These are phyloP conservation scores for Fraxinus americana DNA, from an alignment of 257 asterid genomes.

Conservation along the genomic window DNA sequence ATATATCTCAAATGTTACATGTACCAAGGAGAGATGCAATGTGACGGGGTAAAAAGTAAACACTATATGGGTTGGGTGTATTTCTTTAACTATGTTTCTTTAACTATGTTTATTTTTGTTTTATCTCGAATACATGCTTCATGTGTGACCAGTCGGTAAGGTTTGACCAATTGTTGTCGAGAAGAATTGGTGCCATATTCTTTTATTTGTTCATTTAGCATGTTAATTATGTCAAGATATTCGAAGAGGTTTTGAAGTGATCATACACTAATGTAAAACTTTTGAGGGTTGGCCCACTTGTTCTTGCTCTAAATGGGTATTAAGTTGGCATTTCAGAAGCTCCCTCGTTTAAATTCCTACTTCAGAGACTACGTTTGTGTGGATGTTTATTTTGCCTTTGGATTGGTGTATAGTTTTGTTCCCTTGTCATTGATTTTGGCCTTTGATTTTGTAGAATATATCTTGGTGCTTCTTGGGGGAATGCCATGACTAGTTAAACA, in stretches of 20 bases:
- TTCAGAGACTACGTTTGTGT: neutral
- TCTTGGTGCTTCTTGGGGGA: slow-evolving; percentile 15
- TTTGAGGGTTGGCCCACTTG: neutral
- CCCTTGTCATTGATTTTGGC: neutral
- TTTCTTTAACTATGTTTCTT: too few relatives aligned
- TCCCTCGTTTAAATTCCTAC: neutral
- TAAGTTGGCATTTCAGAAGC: neutral
- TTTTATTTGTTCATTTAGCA: neutral
- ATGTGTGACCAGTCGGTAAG: neutral
- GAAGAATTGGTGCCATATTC: neutral
- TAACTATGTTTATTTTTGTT: neutral
- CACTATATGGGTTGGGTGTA: neutral
- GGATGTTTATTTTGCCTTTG: neutral
- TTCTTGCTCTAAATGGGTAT: too few relatives aligned
- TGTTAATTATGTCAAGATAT: neutral
- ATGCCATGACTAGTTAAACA: slow-evolving; percentile 7
- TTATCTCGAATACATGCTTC: neutral
- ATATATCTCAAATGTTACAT: neutral
- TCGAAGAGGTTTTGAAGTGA: neutral
- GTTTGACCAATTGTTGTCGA: neutral
- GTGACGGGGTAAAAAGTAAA: neutral
- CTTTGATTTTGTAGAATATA: slow-evolving; percentile 29
- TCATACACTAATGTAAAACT: neutral
- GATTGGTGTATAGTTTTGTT: neutral
- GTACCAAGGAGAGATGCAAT: neutral